phyloP scores from a whole-genome alignment of 805 yeast genomes.

The Saturnispora zaruensis region DNA sequence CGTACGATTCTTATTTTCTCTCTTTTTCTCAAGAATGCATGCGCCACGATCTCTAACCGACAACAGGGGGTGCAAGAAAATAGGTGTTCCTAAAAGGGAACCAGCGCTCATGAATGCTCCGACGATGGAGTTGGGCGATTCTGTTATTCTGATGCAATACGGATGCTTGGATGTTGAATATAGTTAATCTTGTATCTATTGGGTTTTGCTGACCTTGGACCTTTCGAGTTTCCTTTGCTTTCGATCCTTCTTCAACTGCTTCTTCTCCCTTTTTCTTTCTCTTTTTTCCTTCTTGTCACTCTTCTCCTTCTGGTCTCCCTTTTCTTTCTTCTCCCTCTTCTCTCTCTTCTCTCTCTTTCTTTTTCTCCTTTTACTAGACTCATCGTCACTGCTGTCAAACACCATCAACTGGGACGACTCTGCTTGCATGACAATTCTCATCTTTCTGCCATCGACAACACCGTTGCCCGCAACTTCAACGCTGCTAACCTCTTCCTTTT shows the following conservation, averaged over 20 bases:
- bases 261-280: constrained; percentile 16
- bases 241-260: constrained; percentile 14
- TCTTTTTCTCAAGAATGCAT: background rate
- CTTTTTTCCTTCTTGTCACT: constrained; percentile 16
- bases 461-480: constrained; percentile 8
- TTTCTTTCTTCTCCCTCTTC: constrained; percentile 19
- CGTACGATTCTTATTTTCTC: background rate
- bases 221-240: constrained; percentile 8
- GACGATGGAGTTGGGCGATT: too few species aligned
- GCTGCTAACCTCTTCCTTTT: constrained; percentile 28
- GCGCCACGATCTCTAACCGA: background rate
- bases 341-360: constrained; percentile 19
- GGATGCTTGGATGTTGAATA: too few species aligned
- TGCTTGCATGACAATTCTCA: background rate
- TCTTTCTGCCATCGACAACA: constrained; percentile 9
- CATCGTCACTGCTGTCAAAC: constrained; percentile 23
- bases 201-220: background rate
- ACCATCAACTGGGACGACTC: constrained; percentile 17
- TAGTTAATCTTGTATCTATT: too few species aligned
- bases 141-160: too few species aligned
- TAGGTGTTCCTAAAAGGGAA: background rate
- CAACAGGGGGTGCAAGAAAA: background rate
- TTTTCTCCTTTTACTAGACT: constrained; percentile 22
- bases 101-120: background rate
- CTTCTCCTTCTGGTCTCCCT: constrained; percentile 22